Base-by-base conservation (phyloP, 768 basidiomycete species). In the Sutorius australiensis region DNA sequence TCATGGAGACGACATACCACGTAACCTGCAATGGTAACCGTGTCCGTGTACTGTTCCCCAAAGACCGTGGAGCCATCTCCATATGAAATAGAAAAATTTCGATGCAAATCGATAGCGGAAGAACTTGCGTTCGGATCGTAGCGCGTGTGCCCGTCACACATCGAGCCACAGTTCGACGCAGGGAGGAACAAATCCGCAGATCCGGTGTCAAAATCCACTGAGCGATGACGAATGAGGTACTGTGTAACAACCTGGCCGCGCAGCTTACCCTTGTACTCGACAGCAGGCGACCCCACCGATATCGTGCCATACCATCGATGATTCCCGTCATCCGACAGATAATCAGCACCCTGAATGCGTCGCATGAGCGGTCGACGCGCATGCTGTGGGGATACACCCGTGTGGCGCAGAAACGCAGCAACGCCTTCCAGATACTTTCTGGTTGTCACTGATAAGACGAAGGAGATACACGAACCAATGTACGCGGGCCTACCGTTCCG, bases 21-120 rank as follows among this genome's bases (percentile, higher is more conserved):
- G n/a, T 56, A 50, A 14, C 72, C 73, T n/a, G 63, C 68, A 33
- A 79, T 55, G 32, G 56, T 59, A n/a, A 79, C 73, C 1, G 61
- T 65, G 51, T 79, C 78, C 19, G 64, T 27, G 27, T 74, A 79
- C 27, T 74, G 59, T 32, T 63, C 56, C 2, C 79, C 78, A 17
- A 52, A 47, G 14, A 75, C 74, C 7, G 63, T 58, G 5, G 75
- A 75, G 6, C 74, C 73, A 51, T 80, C 77, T 3, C 73, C 77
- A 46, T 79, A 81, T 27, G 46, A 0, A 24, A 79, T 67, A 1
- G 55, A 49, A 60, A 80, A 77, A 0, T 31, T 53, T 16, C 53
- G 36, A 19, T 58, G 31, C 34, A 62, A 47, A 51, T 66, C 50
- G 9, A 49, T 42, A 21, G 72, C 61, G 0, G 75, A 67, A 2